Base-by-base conservation (phyloP, 2,329 filamentous ascomycete species). In the Talaromyces islandicus region DNA sequence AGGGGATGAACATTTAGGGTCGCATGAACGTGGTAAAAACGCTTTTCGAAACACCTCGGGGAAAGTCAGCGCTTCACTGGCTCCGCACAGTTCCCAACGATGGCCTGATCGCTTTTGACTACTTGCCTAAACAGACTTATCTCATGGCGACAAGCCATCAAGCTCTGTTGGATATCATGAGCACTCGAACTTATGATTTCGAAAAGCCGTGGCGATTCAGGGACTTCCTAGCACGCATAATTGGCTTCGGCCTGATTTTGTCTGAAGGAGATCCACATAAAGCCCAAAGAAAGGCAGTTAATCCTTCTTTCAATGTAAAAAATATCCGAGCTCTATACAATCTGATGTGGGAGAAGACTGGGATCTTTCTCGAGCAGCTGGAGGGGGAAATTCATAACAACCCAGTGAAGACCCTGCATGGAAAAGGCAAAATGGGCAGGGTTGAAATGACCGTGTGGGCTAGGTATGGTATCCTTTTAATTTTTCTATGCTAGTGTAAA, bases 381-480 rank as follows among this genome's bases (percentile, higher is more conserved):
- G 43, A 50, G 12, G 10, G 5, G 24, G 43, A 50, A 50, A 50
- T 50, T 50, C 19, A 12, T 21, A 25, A 50, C n/a, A 50, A 50
- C 57, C 70, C 71, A 0, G 67, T 72, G 65, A 66, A 71, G 32
- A 70, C 65, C 1, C 66, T 63, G 0, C 63, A 56, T 29, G 60
- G 64, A 1, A 62, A 62, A 0, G 65, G 66, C 2, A 61, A 61
- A 25, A 50, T 50, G 43, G 43, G 43, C 12, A 50, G 19, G 24
- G 43, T 50, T 21, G 43, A 50, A 17, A 50, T 50, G 68, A 55
- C 57, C 7, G 25, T 59, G 3, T 52, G 50, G 50, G 50, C 50
- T 32, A 62, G 43, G 43, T 50, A 50, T 38, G 17, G 7, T 2
- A n/a, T 3, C 2, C 17, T 9, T 38, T 4, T 7, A 38, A 38